phyloP scores from a whole-genome alignment of 2,329 filamentous ascomycete species.

The Thielaviopsis punctulata region DNA sequence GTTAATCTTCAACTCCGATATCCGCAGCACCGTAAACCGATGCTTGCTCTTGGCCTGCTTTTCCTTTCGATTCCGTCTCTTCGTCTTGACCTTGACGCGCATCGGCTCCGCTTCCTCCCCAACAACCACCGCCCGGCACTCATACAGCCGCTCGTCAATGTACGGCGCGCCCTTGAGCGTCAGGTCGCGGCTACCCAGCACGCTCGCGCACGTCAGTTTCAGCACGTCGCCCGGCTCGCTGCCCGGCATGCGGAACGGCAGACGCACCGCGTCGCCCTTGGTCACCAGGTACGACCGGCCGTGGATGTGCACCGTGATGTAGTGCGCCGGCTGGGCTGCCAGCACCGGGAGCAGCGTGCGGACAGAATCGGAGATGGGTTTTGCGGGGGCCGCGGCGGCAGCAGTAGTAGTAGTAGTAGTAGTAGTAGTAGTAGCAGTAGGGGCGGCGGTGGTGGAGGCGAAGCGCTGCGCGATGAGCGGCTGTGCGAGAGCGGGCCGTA shows the following conservation, averaged over 20 bases:
- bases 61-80: conserved; percentile 55
- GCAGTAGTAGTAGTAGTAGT: conserved; percentile 15
- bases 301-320: conserved; percentile 66
- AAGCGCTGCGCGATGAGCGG: conserved; percentile 30
- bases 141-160: conserved; percentile 67
- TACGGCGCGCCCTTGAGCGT: conserved; percentile 71
- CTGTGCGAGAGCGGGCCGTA: conserved; percentile 24
- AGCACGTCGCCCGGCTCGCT: conserved; percentile 70
- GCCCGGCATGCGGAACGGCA: conserved; percentile 64
- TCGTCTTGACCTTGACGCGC: conserved; percentile 64
- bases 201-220: conserved; percentile 68
- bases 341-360: conserved; percentile 51
- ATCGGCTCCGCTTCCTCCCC: conserved; percentile 70
- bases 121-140: conserved; percentile 70
- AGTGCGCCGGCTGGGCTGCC: conserved; percentile 55
- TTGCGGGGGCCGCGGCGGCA: conserved; percentile 31
- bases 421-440: conserved; percentile 18
- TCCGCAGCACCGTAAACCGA: conserved; percentile 66
- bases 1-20: conserved; percentile 62
- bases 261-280: conserved; percentile 53
- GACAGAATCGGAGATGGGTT: conserved; percentile 33
- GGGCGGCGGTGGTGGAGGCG: conserved; percentile 16
- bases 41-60: conserved; percentile 80
- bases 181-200: conserved; percentile 75
- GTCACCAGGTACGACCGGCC: conserved; percentile 66